Percentiles rank a stretch among this genome's conserved stretches.
Evolutionary conservation across 805 yeast species (phyloP).

Genomic region (Schwanniomyces polymorphus): DNA sequence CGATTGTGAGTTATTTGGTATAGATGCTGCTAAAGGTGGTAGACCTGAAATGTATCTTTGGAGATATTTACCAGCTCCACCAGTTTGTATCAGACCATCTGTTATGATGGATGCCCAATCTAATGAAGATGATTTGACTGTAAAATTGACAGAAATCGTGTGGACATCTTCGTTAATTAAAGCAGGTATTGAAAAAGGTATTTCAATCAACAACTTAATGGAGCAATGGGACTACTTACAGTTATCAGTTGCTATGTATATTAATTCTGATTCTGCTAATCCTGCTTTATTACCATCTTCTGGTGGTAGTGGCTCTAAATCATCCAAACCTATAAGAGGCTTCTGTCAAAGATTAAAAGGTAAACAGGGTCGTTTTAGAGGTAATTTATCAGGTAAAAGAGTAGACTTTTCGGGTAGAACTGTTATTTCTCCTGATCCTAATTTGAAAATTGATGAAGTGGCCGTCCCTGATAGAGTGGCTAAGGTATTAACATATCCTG

Average conservation of each 20-base stretch:
- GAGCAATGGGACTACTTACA: slow-evolving; percentile 99
- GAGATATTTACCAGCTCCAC: slow-evolving; percentile 98
- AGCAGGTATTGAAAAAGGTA: slow-evolving; percentile 94
- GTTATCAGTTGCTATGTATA: slow-evolving; percentile 94
- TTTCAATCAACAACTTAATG: slow-evolving; percentile 89
- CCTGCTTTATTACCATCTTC: slow-evolving; percentile 75
- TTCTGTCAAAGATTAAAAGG: slow-evolving; percentile 97
- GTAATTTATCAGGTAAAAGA: slow-evolving; percentile 96
- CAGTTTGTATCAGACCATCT: slow-evolving; percentile 97
- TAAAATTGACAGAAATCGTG: slow-evolving; percentile 91
- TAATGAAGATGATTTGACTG: slow-evolving; percentile 96
- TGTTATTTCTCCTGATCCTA: slow-evolving; percentile 98
- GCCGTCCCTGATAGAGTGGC: slow-evolving; percentile 98
- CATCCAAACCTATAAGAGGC: slow-evolving; percentile 83
- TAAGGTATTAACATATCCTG: slow-evolving; percentile 93
- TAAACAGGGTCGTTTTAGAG: slow-evolving; percentile 98
- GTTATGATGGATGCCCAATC: slow-evolving; percentile 90
- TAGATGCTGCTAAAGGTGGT: slow-evolving; percentile 84
- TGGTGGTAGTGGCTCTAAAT: slow-evolving; percentile 53
- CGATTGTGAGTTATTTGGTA: slow-evolving; percentile 91
- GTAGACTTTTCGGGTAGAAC: slow-evolving; percentile 98
- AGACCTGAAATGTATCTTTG: slow-evolving; percentile 96
- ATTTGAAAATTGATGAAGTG: slow-evolving; percentile 90
- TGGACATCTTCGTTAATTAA: slow-evolving; percentile 94
- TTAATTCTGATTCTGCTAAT: slow-evolving; percentile 90